Base-by-base conservation (phyloP, 2,329 filamentous ascomycete species). In the Whalleya microplaca region DNA sequence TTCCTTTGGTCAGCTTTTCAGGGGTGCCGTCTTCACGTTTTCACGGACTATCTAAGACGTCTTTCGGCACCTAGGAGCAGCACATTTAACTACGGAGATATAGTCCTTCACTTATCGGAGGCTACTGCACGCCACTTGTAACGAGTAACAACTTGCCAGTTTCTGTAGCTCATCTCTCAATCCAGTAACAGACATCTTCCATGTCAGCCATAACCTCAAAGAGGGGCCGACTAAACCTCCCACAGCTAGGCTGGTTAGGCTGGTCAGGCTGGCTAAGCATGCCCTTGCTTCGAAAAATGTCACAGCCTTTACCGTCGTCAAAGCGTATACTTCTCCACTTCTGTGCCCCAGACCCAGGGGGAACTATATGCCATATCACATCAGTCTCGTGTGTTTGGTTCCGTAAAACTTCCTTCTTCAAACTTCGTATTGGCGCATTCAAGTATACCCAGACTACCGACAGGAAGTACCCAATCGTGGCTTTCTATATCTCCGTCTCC, bases 281-380 rank as follows among this genome's bases (percentile, higher is more conserved):
- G 21, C 52, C 46, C 55, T 48, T 53, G 45, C 37, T 45, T 48
- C 16, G 27, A 48, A 51, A 40, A 50, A 37, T 53, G 45, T 54
- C 51, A 51, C 21, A 55, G 49, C 47, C 50, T 59, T 50, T 52
- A 53, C 53, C 40, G 44, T 40, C 52, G 42, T 43, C 42, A 51
- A 59, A 52, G 43, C 44, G 21, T 41, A 53, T 42, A 51, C 14
- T 19, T 54, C 59, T 57, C 59, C 59, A 59, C 59, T 59, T 59
- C 10, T 56, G 51, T 41, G 29, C 37, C 27, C 21, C 52, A 46
- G 49, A 41, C 37, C 48, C 44, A 47, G 53, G 55, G 48, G 56
- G 54, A 32, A 37, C 23, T 27, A 23, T 52, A 21, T 59, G 51
- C 48, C 52, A 41, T 41, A 14, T 20, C 48, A 49, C 53, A 14